A percentile compares a stretch with the other conserved stretches of the same genome.
These are phyloP conservation scores for Mucor circinelloides DNA, from an alignment of 371 early-diverging fungal genomes.

Conservation along the genomic window DNA sequence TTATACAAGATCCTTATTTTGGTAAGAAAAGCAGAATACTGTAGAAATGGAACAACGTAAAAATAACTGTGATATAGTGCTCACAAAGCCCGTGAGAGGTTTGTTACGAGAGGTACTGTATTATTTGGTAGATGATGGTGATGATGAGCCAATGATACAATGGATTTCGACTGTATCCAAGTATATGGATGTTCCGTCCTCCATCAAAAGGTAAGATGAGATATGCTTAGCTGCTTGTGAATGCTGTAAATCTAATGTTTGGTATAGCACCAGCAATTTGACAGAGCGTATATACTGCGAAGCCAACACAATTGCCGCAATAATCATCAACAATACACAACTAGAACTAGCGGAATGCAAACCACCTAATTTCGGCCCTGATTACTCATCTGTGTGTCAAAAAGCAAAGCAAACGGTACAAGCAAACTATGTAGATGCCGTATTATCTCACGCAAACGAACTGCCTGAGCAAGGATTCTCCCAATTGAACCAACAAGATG, in stretches of 20 bases:
- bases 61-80: constrained; percentile 14
- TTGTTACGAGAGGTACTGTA: constrained; percentile 18
- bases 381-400: neutral
- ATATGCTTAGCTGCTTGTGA: neutral
- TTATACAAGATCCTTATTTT: constrained; percentile 18
- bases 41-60: neutral
- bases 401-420: neutral
- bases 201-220: neutral
- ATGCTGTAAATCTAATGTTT: neutral
- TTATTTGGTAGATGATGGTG: constrained; percentile 22
- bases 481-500: constrained; percentile 9
- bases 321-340: constrained; percentile 16
- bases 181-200: neutral
- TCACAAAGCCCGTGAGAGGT: constrained; percentile 17
- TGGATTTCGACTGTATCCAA: constrained; percentile 12
- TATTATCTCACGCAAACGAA: constrained; percentile 1
- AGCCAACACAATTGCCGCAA: constrained; percentile 13
- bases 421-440: constrained; percentile 5
- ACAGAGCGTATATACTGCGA: constrained; percentile 12
- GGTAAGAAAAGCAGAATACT: constrained; percentile 1
- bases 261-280: neutral
- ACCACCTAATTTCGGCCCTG: neutral
- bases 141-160: neutral
- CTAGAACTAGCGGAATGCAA: constrained; percentile 10
- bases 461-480: neutral